Percentiles rank a stretch among this genome's conserved stretches.
Evolutionary conservation across 176 grass and related monocot genomes (phyloP).

Genomic region (Melocanna baccifera): DNA sequence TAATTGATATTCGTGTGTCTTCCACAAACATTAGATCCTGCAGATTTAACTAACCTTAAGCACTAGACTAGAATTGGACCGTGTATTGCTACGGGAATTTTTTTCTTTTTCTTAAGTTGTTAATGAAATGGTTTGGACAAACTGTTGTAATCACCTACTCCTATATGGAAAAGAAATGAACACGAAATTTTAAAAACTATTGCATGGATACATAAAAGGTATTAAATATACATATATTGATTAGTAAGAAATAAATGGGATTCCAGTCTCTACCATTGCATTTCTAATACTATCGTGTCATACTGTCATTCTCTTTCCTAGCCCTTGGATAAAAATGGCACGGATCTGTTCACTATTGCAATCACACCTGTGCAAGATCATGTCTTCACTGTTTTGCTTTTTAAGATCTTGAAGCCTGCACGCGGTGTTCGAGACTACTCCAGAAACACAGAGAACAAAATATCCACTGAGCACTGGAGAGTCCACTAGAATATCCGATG

Average conservation of each 20-base stretch:
- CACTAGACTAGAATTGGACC: neutral
- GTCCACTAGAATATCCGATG: neutral
- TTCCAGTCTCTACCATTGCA: neutral
- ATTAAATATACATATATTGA: neutral
- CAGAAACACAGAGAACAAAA: neutral
- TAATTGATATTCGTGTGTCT: neutral
- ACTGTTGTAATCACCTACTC: too few relatives aligned
- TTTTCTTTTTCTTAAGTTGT: too few relatives aligned
- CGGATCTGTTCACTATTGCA: neutral
- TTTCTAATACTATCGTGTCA: neutral
- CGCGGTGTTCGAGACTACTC: neutral
- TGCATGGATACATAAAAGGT: neutral
- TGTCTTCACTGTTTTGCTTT: neutral
- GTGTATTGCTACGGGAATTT: too few relatives aligned
- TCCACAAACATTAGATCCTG: neutral
- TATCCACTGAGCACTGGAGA: neutral
- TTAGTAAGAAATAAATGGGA: neutral
- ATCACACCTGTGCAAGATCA: neutral
- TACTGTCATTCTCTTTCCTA: neutral
- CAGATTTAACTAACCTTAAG: neutral
- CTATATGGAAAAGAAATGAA: too few relatives aligned
- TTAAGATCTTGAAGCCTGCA: neutral
- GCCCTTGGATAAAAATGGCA: neutral
- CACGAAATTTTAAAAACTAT: neutral
- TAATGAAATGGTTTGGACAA: too few relatives aligned